Conservation (phyloP, 164 flowering plant genomes). For the Platanus orientalis region DNA sequence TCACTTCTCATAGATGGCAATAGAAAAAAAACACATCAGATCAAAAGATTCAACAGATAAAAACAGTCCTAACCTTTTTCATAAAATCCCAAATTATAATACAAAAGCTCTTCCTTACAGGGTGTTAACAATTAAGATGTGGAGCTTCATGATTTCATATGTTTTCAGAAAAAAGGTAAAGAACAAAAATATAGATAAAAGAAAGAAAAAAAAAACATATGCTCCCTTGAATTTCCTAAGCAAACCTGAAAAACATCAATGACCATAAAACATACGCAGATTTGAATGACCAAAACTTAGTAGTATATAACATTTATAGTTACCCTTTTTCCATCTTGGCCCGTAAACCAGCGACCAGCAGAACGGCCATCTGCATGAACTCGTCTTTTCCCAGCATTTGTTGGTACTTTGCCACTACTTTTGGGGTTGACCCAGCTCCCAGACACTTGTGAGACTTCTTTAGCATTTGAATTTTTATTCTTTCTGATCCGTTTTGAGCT, state of each 20-base stretch:
- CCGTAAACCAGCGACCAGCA: slow-evolving; percentile 72
- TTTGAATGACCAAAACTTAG: neutral
- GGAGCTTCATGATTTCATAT: too few relatives aligned
- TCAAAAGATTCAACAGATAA: too few relatives aligned
- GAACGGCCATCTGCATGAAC: slow-evolving; percentile 49
- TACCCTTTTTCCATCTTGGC: slow-evolving; percentile 67
- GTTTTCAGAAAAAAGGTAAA: too few relatives aligned
- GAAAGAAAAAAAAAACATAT: neutral
- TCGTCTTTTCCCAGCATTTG: slow-evolving; percentile 66
- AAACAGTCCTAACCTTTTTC: too few relatives aligned
- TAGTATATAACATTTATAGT: neutral
- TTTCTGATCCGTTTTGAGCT: slow-evolving; percentile 31
- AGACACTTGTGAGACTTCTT: slow-evolving; percentile 30
- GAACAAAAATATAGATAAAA: too few relatives aligned
- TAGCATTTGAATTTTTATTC: slow-evolving; percentile 27
- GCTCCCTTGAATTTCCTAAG: neutral
- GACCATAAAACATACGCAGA: neutral
- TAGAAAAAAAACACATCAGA: too few relatives aligned
- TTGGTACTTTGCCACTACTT: slow-evolving; percentile 30
- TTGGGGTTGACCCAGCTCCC: slow-evolving; percentile 64
- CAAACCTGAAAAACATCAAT: neutral
- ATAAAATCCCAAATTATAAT: too few relatives aligned
- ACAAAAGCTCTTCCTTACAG: too few relatives aligned
- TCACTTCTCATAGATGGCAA: too few relatives aligned
- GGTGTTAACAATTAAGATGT: too few relatives aligned